These are phyloP conservation scores for Glonium stellatum DNA, from an alignment of 495 filamentous ascomycete genomes.

Conservation along the genomic window DNA sequence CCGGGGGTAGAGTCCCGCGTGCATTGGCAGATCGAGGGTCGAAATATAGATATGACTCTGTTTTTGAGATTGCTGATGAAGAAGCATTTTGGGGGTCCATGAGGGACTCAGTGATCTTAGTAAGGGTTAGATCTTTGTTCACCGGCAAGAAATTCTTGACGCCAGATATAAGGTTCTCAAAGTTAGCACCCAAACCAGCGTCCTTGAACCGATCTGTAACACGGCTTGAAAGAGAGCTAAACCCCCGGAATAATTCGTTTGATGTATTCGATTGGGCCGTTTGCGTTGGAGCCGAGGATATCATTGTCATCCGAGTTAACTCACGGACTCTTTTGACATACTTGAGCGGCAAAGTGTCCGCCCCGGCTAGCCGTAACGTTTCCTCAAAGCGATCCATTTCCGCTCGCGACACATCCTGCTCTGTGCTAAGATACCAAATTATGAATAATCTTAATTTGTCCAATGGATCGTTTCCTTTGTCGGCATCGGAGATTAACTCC, in stretches of 20 bases:
- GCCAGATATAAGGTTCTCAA: conserved; percentile 92
- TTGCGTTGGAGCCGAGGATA: conserved; percentile 74
- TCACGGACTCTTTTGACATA: conserved; percentile 92
- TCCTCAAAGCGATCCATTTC: conserved; percentile 88
- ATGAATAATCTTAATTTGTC: conserved; percentile 93
- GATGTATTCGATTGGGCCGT: conserved; percentile 59
- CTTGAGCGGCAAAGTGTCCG: conserved; percentile 64
- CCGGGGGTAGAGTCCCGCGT: conserved; percentile 81
- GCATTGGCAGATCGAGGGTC: conserved; percentile 91
- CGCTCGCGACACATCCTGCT: conserved; percentile 71
- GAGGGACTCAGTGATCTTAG: conserved; percentile 94
- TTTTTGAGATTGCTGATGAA: conserved; percentile 89
- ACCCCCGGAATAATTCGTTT: conserved; percentile 74
- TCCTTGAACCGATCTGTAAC: conserved; percentile 92
- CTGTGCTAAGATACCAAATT: conserved; percentile 89
- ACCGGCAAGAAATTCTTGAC: conserved; percentile 97
- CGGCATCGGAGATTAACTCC: conserved; percentile 72
- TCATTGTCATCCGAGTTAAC: conserved; percentile 97
- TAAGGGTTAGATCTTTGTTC: conserved; percentile 91
- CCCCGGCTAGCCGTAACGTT: conserved; percentile 67
- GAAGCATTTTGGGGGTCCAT: conserved; percentile 93
- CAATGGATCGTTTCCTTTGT: conserved; percentile 73
- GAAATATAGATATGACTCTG: conserved; percentile 97
- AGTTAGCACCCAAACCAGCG: conserved; percentile 79
- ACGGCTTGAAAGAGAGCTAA: conserved; percentile 78